Evolutionary conservation across 495 filamentous ascomycete species (phyloP).

Genomic region (Neurospora cerealis): DNA sequence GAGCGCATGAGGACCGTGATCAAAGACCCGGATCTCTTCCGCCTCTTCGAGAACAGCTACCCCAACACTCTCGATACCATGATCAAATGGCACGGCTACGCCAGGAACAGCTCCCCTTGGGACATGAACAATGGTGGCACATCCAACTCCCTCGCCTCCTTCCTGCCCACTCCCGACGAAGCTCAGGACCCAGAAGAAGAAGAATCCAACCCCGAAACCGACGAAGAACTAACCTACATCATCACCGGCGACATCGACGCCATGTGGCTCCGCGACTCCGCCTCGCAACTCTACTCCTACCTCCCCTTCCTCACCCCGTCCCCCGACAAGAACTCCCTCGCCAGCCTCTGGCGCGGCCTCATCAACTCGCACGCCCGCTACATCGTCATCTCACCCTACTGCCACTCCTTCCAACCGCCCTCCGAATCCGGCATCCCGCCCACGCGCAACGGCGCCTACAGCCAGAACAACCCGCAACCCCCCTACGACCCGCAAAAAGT

Average conservation of each 20-base stretch:
- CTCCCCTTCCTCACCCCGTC: slow-evolving; percentile 44
- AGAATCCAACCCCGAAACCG: slow-evolving; percentile 27
- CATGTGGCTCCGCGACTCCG: slow-evolving; percentile 57
- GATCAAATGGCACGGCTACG: slow-evolving; percentile 50
- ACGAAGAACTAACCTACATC: slow-evolving; percentile 54
- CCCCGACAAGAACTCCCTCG: slow-evolving; percentile 40
- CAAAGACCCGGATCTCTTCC: slow-evolving; percentile 48
- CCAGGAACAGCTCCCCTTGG: slow-evolving; percentile 11
- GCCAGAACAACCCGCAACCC: slow-evolving; percentile 35
- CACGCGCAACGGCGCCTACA: slow-evolving; percentile 38
- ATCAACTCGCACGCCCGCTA: slow-evolving; percentile 53
- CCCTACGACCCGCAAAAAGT: slow-evolving; percentile 40
- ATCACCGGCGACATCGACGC: slow-evolving; percentile 59
- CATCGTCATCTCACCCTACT: slow-evolving; percentile 48
- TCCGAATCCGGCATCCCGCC: slow-evolving; percentile 40
- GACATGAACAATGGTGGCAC: background rate
- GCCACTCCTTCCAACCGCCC: slow-evolving; percentile 53
- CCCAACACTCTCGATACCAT: slow-evolving; percentile 54
- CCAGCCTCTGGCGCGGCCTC: slow-evolving; percentile 48
- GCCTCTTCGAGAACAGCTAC: slow-evolving; percentile 52
- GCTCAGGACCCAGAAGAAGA: slow-evolving; percentile 11
- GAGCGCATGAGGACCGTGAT: slow-evolving; percentile 36
- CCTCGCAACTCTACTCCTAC: slow-evolving; percentile 53
- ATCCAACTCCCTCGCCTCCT: background rate
- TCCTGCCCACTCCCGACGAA: background rate